A percentile compares a stretch with the other conserved stretches of the same genome.
Conservation (phyloP, 768 basidiomycete species). For the Pseudohyphozyma bogoriensis region DNA sequence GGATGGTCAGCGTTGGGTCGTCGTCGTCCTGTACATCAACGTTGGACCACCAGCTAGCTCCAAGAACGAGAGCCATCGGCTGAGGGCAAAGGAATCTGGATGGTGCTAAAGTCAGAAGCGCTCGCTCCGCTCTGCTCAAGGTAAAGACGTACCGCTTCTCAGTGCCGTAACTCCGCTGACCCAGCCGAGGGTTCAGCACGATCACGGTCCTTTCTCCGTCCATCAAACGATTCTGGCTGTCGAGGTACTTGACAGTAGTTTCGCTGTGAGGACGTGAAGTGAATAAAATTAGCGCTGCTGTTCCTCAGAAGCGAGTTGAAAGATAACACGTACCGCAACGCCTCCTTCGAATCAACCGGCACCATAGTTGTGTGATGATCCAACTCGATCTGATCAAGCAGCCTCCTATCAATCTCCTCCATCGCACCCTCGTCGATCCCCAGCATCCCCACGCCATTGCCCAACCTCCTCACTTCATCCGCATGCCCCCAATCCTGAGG, state of each 20-base stretch:
- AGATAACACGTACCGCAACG: too few species aligned
- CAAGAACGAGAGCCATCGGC: slow-evolving; percentile 26
- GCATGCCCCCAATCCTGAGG: too few species aligned
- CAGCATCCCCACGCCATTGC: too few species aligned
- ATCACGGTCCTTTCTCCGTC: slow-evolving; percentile 89
- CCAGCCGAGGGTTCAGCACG: slow-evolving; percentile 95
- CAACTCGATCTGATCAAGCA: too few species aligned
- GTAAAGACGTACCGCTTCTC: slow-evolving; percentile 62
- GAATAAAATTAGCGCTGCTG: too few species aligned
- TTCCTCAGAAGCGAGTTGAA: too few species aligned
- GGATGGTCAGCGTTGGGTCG: slow-evolving; percentile 56
- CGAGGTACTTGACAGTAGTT: slow-evolving; percentile 53
- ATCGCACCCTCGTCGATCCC: too few species aligned
- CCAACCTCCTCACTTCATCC: too few species aligned
- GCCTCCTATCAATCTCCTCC: too few species aligned
- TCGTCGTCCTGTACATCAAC: neutral
- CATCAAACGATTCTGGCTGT: slow-evolving; percentile 71
- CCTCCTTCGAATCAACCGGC: too few species aligned
- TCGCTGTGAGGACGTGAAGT: neutral
- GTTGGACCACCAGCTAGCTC: slow-evolving; percentile 25
- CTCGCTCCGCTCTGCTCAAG: neutral
- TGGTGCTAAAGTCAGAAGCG: neutral
- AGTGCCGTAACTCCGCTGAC: slow-evolving; percentile 92
- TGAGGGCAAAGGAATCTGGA: slow-evolving; percentile 26
- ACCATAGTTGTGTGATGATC: too few species aligned